Base-by-base conservation (phyloP, 2,329 filamentous ascomycete species). In the Clonostachys rhizophaga region DNA sequence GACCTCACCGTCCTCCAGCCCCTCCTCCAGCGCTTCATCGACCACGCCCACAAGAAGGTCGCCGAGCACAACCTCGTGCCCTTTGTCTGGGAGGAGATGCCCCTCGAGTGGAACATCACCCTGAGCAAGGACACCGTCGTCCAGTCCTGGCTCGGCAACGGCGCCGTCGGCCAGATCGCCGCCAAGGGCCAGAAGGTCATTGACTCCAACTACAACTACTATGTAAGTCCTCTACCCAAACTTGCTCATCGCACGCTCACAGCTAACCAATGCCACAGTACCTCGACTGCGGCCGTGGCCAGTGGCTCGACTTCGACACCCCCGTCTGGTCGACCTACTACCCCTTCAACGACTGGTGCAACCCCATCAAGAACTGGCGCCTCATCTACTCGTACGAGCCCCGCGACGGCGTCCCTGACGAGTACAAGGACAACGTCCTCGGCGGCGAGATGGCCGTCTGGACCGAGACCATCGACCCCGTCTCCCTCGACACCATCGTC, bases 31-130 rank as follows among this genome's bases (percentile, higher is more conserved):
- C 80, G 76, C 48, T 90, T 95, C 60, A 71, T 95, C 52, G 79
- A 88, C 61, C 76, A 78, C 53, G 83, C 84, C 56, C 87, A 91
- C 63, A 72, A 67, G 33, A 79, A 83, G 42, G 73, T 94, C 39
- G 72, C 81, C 42, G 68, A 75, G 40, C 73, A 77, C 6, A 85
- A 85, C 5, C 68, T 95, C 45, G 79, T 76, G 6, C 89, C 90
- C 0, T 71, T 95, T 18, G 87, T 91, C 1, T 95, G 91, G 91
- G 89, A 96, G 64, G 91, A 95, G 65, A 90, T 94, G 75, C 72
- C 89, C 2, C 71, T 87, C 10, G 74, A 83, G 20, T 95, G 89
- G 86, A 87, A 91, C 60, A 69, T 94, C 42, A 87, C 79, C 0
- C 69, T 95, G 6, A 83, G 82, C 3, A 64, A 76, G 13, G 83